Conservation (phyloP, 805 yeast genomes). For the Barnettozyma populi region DNA sequence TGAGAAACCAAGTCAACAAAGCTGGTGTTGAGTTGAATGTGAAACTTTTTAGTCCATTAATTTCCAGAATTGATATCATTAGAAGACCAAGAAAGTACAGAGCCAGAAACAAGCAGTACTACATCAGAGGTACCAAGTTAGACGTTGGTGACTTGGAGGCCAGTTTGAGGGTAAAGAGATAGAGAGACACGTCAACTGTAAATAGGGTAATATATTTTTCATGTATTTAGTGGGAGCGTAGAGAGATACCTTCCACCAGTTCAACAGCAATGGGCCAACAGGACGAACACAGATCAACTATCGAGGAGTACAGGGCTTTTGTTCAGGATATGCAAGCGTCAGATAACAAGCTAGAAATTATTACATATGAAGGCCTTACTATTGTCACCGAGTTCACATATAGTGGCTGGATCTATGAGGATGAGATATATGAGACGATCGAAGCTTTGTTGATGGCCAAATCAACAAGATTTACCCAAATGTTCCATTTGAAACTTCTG, state of each 20-base stretch:
- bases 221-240: neutral
- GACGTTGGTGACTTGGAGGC: slow-evolving; percentile 71
- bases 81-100: slow-evolving; percentile 69
- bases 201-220: slow-evolving; percentile 6
- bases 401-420: slow-evolving; percentile 11
- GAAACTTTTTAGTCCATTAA: slow-evolving; percentile 74
- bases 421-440: neutral
- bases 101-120: slow-evolving; percentile 82
- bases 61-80: slow-evolving; percentile 71
- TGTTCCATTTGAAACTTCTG: slow-evolving; percentile 10
- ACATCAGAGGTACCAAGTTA: slow-evolving; percentile 72
- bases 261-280: neutral
- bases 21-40: slow-evolving; percentile 83
- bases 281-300: slow-evolving; percentile 4
- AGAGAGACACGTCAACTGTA: slow-evolving; percentile 1
- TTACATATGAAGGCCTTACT: slow-evolving; percentile 8
- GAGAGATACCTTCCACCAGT: neutral
- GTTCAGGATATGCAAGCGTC: slow-evolving; percentile 1
- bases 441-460: slow-evolving; percentile 8
- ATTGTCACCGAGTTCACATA: slow-evolving; percentile 7
- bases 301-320: slow-evolving; percentile 7
- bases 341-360: slow-evolving; percentile 5
- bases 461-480: slow-evolving; percentile 6
- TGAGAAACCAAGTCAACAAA: slow-evolving; percentile 78
- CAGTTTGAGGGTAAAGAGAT: slow-evolving; percentile 28